phyloP scores from a whole-genome alignment of 495 filamentous ascomycete species.

The Parathielavia hyrcaniae region DNA sequence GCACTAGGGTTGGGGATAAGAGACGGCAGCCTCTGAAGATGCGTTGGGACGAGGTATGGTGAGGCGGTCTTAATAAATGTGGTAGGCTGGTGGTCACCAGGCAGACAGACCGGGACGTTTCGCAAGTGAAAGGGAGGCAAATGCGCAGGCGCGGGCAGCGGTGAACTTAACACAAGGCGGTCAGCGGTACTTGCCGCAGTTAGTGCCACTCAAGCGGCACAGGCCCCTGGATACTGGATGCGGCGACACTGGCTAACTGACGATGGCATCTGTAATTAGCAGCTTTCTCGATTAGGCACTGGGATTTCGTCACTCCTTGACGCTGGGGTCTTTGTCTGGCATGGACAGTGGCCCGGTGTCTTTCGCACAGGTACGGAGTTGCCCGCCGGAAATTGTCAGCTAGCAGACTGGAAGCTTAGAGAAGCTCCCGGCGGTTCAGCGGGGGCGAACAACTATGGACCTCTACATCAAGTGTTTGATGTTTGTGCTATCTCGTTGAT shows the following conservation, averaged over 20 bases:
- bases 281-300: too few species aligned
- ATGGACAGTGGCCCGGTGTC: neutral
- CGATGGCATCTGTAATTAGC: too few species aligned
- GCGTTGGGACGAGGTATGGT: slow-evolving; percentile 12
- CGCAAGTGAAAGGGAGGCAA: slow-evolving; percentile 20
- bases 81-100: slow-evolving; percentile 22
- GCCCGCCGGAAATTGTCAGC: neutral
- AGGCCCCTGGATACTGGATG: slow-evolving; percentile 9
- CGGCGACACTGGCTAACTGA: slow-evolving; percentile 16
- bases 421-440: neutral
- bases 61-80: slow-evolving; percentile 29
- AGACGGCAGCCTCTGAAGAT: neutral
- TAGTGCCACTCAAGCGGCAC: slow-evolving; percentile 2
- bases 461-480: too few species aligned
- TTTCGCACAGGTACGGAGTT: too few species aligned
- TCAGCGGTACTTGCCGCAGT: slow-evolving; percentile 24
- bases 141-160: slow-evolving; percentile 9
- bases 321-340: neutral
- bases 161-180: slow-evolving; percentile 27
- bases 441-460: too few species aligned
- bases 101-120: slow-evolving; percentile 28
- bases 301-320: slow-evolving; percentile 9
- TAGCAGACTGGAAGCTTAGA: neutral
- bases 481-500: too few species aligned
- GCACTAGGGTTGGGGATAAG: neutral